Percentiles rank a stretch among this genome's conserved stretches.
Evolutionary conservation across 441 rosid species (phyloP).

Genomic region (Geranium incanum): DNA sequence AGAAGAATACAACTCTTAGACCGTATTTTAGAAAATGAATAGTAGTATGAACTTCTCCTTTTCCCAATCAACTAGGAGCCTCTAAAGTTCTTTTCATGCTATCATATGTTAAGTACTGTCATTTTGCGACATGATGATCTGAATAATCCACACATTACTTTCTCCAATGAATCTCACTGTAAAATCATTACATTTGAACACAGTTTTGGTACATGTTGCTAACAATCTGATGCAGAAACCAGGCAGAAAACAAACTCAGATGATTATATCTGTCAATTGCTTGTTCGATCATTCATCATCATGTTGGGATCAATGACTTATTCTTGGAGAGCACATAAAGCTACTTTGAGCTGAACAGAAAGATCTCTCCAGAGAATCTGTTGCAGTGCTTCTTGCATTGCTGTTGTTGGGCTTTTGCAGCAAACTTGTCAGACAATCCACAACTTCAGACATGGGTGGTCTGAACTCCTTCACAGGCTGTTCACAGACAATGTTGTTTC

Average conservation of each 20-base stretch:
- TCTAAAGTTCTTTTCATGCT: not conserved
- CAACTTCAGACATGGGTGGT: slow-evolving; percentile 62
- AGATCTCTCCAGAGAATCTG: slow-evolving; percentile 50
- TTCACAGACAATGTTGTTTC: slow-evolving; percentile 34
- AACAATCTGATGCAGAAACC: no score
- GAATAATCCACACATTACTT: not conserved
- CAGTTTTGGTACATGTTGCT: not conserved
- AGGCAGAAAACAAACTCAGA: not conserved
- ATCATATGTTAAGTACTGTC: not conserved
- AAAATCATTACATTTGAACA: slow-evolving; percentile 1
- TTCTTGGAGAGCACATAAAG: slow-evolving; percentile 56
- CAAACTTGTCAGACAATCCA: slow-evolving; percentile 54
- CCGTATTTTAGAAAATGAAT: not conserved
- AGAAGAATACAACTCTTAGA: not conserved
- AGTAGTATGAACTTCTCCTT: not conserved
- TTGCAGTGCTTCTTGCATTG: slow-evolving; percentile 34
- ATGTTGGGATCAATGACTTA: slow-evolving; percentile 28
- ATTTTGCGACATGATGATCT: not conserved
- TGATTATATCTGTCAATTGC: not conserved
- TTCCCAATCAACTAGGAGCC: not conserved
- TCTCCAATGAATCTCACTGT: not conserved
- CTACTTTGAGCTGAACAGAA: slow-evolving; percentile 57
- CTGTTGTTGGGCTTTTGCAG: slow-evolving; percentile 32
- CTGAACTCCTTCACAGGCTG: slow-evolving; percentile 78
- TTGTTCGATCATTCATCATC: not conserved